Evolutionary conservation across 139 green algal genomes (phyloP).

Genomic region (Klebsormidium nitens): DNA sequence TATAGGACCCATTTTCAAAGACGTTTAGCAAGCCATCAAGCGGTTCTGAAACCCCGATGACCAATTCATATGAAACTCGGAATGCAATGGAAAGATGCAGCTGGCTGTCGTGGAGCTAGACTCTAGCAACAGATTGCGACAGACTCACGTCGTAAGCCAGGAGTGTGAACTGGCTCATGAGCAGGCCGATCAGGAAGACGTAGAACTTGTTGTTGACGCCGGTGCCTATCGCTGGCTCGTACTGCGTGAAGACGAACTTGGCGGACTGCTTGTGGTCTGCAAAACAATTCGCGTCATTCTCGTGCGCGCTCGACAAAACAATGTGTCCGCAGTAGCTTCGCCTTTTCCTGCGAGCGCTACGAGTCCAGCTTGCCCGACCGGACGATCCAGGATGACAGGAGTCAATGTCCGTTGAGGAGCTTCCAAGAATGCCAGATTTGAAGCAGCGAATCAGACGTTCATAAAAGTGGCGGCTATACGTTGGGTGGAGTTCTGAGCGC

Average conservation of each 20-base stretch:
- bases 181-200: constrained; percentile 44
- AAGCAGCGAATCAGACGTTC: too few relatives aligned
- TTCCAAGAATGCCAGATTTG: too few relatives aligned
- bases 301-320: too few relatives aligned
- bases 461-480: too few relatives aligned
- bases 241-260: constrained; percentile 45
- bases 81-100: not conserved
- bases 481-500: too few relatives aligned
- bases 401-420: too few relatives aligned
- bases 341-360: too few relatives aligned
- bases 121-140: not conserved
- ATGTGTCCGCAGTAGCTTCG: too few relatives aligned
- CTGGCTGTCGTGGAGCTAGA: not conserved
- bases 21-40: not conserved
- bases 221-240: constrained; percentile 15
- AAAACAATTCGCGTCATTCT: too few relatives aligned
- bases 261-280: constrained; percentile 31
- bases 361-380: too few relatives aligned
- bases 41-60: not conserved
- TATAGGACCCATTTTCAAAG: not conserved
- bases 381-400: too few relatives aligned
- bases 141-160: constrained; percentile 40
- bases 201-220: constrained; percentile 35
- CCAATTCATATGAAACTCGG: too few relatives aligned
- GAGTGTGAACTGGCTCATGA: constrained; percentile 51